Percentiles rank a stretch among this genome's conserved stretches.
These are phyloP conservation scores for Beta lomatogona DNA, from an alignment of 179 eudicot genomes.

Conservation along the genomic window DNA sequence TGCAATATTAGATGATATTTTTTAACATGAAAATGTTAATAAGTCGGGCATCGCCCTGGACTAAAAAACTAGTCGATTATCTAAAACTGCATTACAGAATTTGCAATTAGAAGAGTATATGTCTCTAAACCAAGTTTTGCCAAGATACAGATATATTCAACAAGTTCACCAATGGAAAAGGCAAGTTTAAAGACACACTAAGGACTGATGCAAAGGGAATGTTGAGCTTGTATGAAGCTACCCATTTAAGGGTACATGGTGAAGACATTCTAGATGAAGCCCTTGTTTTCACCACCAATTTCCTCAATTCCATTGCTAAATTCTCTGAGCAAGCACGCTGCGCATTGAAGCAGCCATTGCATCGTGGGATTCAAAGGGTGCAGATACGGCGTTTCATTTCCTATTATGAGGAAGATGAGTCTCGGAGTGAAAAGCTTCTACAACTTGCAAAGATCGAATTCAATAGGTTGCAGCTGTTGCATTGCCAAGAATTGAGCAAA, in stretches of 20 bases:
- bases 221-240: slow-evolving; percentile 35
- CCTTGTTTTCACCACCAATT: slow-evolving; percentile 19
- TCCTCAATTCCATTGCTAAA: background rate
- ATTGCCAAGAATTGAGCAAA: slow-evolving; percentile 30
- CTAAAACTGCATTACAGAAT: too few relatives aligned
- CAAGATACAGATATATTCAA: slow-evolving; percentile 29
- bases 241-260: slow-evolving; percentile 16
- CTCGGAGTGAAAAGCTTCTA: slow-evolving; percentile 21
- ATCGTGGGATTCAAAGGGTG: slow-evolving; percentile 24
- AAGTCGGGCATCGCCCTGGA: too few relatives aligned
- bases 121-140: too few relatives aligned
- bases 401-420: slow-evolving; percentile 30
- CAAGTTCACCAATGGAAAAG: slow-evolving; percentile 25
- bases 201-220: slow-evolving; percentile 30
- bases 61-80: too few relatives aligned
- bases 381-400: slow-evolving; percentile 21
- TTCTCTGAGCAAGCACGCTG: slow-evolving; percentile 20
- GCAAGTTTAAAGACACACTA: slow-evolving; percentile 20
- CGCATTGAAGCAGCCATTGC: slow-evolving; percentile 30
- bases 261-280: slow-evolving; percentile 27
- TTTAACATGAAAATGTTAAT: too few relatives aligned
- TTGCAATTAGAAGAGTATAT: too few relatives aligned
- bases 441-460: slow-evolving; percentile 32
- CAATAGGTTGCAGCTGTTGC: slow-evolving; percentile 29
- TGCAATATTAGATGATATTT: too few relatives aligned